These are phyloP conservation scores for Fomitopsis schrenkii DNA, from an alignment of 1,284 basidiomycete species.

Conservation along the genomic window DNA sequence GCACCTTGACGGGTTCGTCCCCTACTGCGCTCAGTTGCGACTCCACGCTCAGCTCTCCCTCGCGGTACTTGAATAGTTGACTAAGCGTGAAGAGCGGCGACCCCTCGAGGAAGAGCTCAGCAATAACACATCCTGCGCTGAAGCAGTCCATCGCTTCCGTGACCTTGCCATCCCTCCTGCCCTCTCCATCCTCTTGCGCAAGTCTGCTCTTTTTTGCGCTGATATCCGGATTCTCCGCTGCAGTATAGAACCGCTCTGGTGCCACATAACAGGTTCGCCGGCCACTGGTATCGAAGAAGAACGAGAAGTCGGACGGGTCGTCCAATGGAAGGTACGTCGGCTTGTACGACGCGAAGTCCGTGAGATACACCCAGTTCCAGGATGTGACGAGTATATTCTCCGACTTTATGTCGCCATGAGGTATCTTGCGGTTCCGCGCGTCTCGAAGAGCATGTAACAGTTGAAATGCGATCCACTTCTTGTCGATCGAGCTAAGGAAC, in stretches of 20 bases:
- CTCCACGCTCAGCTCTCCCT: constrained; percentile 81
- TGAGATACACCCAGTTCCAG: constrained; percentile 93
- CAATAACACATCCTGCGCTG: constrained; percentile 92
- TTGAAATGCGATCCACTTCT: constrained; percentile 98
- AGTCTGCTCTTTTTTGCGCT: constrained; percentile 55
- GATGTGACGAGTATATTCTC: constrained; percentile 97
- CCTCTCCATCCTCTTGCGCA: constrained; percentile 39
- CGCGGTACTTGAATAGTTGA: constrained; percentile 93
- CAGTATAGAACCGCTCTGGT: constrained; percentile 92
- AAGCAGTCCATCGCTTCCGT: constrained; percentile 99
- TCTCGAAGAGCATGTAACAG: constrained; percentile 84
- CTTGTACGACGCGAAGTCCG: constrained; percentile 97
- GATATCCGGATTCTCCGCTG: constrained; percentile 65
- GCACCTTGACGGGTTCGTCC: constrained; percentile 77
- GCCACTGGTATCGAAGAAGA: constrained; percentile 96
- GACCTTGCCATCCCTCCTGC: constrained; percentile 70
- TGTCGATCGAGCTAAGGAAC: constrained; percentile 88
- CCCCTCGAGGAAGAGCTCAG: constrained; percentile 95
- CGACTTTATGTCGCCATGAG: constrained; percentile 97
- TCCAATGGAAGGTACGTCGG: constrained; percentile 94
- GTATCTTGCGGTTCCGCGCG: constrained; percentile 76
- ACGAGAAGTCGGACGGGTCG: constrained; percentile 96
- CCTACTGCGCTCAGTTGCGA: constrained; percentile 73
- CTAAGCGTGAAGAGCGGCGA: constrained; percentile 91
- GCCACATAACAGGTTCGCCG: constrained; percentile 94